These are phyloP conservation scores for Naumovozyma dairenensis DNA, from an alignment of 805 yeast genomes.

Conservation along the genomic window DNA sequence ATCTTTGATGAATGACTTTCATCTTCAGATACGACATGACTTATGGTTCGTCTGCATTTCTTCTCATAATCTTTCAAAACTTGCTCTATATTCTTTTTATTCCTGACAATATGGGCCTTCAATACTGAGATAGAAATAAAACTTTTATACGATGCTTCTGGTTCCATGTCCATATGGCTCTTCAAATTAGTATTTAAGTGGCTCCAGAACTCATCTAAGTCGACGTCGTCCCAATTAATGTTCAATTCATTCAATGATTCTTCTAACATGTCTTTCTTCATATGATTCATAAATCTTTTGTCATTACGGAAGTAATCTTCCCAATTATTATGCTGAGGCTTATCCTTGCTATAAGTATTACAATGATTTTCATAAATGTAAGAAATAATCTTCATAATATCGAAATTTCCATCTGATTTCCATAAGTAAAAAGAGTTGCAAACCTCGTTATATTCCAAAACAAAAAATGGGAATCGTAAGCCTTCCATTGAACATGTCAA, in stretches of 20 bases:
- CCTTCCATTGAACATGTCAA: no score
- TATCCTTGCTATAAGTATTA: slow-evolving; percentile 1
- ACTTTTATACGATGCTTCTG: slow-evolving; percentile 13
- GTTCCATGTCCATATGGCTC: slow-evolving; percentile 1
- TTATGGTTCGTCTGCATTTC: slow-evolving; percentile 4
- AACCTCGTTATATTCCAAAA: slow-evolving; percentile 21
- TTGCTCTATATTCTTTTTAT: slow-evolving; percentile 10
- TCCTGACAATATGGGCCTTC: slow-evolving; percentile 13
- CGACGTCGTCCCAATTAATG: slow-evolving; percentile 15
- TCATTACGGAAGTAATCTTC: slow-evolving; percentile 5
- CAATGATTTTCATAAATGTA: slow-evolving; percentile 9
- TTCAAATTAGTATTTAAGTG: slow-evolving; percentile 8
- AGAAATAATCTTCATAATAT: slow-evolving; percentile 15
- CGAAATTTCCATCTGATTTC: slow-evolving; percentile 23
- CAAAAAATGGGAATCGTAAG: slow-evolving; percentile 16
- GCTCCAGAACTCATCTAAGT: slow-evolving; percentile 14
- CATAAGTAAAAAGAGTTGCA: slow-evolving; percentile 17
- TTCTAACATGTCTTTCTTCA: slow-evolving; percentile 5
- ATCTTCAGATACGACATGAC: no score
- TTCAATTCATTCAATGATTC: slow-evolving; percentile 11
- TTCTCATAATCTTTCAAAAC: slow-evolving; percentile 9
- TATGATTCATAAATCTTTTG: slow-evolving; percentile 6
- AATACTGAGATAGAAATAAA: slow-evolving; percentile 19
- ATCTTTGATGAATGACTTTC: no score
- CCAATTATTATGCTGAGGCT: slow-evolving; percentile 1